A percentile compares a stretch with the other conserved stretches of the same genome.
Conservation (phyloP, 1,284 basidiomycete species). For the Cystobasidium pallidum region DNA sequence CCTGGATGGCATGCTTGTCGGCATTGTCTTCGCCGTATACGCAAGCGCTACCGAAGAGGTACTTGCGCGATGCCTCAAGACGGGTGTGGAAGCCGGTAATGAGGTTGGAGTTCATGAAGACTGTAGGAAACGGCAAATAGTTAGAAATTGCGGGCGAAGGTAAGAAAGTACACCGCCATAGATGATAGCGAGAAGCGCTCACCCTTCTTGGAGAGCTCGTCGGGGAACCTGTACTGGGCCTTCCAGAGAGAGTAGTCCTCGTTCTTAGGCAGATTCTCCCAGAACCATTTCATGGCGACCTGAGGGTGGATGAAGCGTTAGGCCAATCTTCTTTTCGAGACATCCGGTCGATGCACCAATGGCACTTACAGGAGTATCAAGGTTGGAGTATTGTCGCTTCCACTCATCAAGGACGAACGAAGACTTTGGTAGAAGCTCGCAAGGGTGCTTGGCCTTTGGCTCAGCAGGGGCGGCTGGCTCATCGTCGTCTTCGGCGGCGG, state of each 20-base stretch:
- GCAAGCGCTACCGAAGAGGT: conserved; percentile 86
- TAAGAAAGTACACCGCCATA: background rate
- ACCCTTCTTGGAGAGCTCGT: conserved; percentile 76
- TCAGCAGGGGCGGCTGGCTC: conserved; percentile 63
- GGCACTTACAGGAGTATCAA: conserved; percentile 43
- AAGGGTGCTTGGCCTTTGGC: conserved; percentile 88
- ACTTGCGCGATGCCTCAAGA: conserved; percentile 71
- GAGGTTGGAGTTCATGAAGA: conserved; percentile 83
- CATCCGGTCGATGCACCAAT: too few relatives aligned
- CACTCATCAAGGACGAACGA: conserved; percentile 98
- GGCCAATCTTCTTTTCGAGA: too few relatives aligned
- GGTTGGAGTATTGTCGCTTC: conserved; percentile 96
- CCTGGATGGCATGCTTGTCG: conserved; percentile 60
- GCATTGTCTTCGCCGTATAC: conserved; percentile 82
- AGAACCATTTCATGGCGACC: conserved; percentile 53
- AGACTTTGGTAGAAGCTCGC: conserved; percentile 74
- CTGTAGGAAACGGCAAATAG: background rate
- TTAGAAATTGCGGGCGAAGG: too few relatives aligned
- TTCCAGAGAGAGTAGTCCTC: conserved; percentile 90
- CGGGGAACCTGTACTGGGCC: conserved; percentile 96
- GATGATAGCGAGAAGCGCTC: background rate
- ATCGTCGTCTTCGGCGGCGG: conserved; percentile 68
- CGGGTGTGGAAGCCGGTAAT: conserved; percentile 94
- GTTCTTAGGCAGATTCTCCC: conserved; percentile 72
- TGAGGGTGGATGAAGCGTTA: background rate